A percentile compares a stretch with the other conserved stretches of the same genome.
phyloP scores from a whole-genome alignment of 176 grass and related monocot species.

The Aechmea fasciata region DNA sequence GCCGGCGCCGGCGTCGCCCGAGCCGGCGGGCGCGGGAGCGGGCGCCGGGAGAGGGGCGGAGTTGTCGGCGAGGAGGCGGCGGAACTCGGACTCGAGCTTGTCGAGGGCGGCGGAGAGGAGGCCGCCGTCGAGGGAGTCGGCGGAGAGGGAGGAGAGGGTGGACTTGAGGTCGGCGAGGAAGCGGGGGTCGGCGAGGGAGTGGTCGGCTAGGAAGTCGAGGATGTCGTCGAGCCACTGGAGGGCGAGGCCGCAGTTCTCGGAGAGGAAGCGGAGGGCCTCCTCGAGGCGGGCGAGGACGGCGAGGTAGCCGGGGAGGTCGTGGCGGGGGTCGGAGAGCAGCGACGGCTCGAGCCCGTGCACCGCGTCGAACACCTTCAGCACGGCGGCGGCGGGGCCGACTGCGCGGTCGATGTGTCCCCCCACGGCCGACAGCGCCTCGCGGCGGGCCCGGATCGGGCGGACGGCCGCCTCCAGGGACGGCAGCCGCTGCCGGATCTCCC shows the following conservation, averaged over 20 bases:
- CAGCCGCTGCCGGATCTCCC: constrained; percentile 69
- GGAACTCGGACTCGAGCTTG: constrained; percentile 56
- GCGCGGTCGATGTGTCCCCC: constrained; percentile 82
- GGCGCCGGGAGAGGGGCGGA: constrained; percentile 29
- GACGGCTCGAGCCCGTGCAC: constrained; percentile 79
- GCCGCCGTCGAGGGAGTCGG: constrained; percentile 26
- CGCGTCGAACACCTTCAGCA: constrained; percentile 98
- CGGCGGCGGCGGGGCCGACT: constrained; percentile 64
- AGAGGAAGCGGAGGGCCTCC: constrained; percentile 64
- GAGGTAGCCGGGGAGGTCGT: constrained; percentile 46
- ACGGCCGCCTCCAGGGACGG: constrained; percentile 71
- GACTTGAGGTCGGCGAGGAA: constrained; percentile 53
- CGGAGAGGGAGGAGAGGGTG: constrained; percentile 35
- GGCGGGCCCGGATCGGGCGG: constrained; percentile 66
- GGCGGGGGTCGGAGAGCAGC: constrained; percentile 36
- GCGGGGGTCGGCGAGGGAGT: constrained; percentile 60
- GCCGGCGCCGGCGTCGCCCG: neutral
- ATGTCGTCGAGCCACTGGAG: constrained; percentile 84
- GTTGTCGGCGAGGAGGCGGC: constrained; percentile 47
- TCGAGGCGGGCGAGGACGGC: constrained; percentile 61
- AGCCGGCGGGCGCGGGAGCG: no score
- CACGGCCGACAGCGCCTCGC: constrained; percentile 33
- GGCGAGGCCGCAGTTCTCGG: constrained; percentile 65
- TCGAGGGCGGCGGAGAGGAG: constrained; percentile 62
- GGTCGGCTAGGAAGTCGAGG: constrained; percentile 78